Evolutionary conservation across 108 stramenopile species (phyloP).

Genomic region (Skeletonema tropicum): DNA sequence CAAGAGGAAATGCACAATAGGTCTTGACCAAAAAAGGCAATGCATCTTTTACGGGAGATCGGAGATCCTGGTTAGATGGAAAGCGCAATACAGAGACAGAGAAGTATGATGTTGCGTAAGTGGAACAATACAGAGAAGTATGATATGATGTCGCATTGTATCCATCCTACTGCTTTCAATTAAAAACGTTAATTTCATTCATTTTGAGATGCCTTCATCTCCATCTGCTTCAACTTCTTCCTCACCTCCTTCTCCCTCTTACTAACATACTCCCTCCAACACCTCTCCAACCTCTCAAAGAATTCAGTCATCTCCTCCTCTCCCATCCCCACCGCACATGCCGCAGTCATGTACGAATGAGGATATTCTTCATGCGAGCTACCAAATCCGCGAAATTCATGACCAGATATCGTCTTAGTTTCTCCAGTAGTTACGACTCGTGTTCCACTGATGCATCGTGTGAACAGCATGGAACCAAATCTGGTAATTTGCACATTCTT

Average conservation of each 20-base stretch:
- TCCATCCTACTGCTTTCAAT: no score
- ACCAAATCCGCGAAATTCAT: slow-evolving; percentile 82
- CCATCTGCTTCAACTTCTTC: slow-evolving; percentile 20
- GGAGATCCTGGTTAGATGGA: no score
- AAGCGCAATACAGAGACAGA: no score
- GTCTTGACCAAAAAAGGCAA: no score
- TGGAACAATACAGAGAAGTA: no score
- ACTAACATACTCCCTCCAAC: slow-evolving; percentile 65
- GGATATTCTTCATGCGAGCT: slow-evolving; percentile 72
- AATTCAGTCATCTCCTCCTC: slow-evolving; percentile 87
- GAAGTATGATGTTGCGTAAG: no score
- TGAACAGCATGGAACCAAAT: slow-evolving; percentile 98
- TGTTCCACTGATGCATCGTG: slow-evolving; percentile 94
- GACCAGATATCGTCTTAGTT: slow-evolving; percentile 68
- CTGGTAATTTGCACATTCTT: slow-evolving; percentile 64
- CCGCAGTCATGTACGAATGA: slow-evolving; percentile 92
- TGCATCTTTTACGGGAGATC: no score
- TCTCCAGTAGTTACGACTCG: slow-evolving; percentile 71
- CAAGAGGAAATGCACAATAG: no score
- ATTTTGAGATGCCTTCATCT: no score
- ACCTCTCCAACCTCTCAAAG: slow-evolving; percentile 78
- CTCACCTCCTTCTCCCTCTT: slow-evolving; percentile 56
- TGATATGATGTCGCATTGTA: no score
- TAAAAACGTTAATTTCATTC: no score
- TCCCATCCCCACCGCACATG: slow-evolving; percentile 89